Evolutionary conservation across 768 basidiomycete species (phyloP).

Genomic region (Pleurotus pulmonarius): DNA sequence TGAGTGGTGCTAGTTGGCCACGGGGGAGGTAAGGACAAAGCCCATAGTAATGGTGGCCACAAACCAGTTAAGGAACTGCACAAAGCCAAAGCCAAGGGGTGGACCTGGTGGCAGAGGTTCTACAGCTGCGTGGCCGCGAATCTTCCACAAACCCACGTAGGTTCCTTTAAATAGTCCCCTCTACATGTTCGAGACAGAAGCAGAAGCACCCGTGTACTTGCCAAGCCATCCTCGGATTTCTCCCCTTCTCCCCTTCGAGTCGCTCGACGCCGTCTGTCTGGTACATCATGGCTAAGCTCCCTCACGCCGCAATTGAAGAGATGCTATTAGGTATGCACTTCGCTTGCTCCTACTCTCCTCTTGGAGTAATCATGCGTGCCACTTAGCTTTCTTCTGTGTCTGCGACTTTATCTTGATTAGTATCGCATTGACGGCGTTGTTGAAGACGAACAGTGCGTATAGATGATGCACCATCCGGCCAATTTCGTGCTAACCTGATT

Average conservation of each 20-base stretch:
- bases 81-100: no score
- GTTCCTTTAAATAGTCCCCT: neutral
- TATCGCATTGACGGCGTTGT: neutral
- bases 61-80: no score
- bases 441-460: slow-evolving; percentile 2
- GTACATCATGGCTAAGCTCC: slow-evolving; percentile 2
- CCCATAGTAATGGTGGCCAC: no score
- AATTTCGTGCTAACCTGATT: neutral
- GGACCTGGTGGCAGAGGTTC: no score
- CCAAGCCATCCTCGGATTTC: no score
- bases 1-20: no score
- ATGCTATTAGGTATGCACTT: neutral
- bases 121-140: no score
- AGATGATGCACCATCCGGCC: neutral
- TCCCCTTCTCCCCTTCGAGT: no score
- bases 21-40: no score
- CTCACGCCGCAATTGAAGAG: slow-evolving; percentile 2
- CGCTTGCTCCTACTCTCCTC: neutral
- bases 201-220: no score
- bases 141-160: no score
- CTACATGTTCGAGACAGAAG: neutral
- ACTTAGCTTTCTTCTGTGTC: slow-evolving; percentile 2
- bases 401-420: slow-evolving; percentile 1
- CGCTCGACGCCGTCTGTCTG: neutral
- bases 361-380: neutral